Conservation (phyloP, 192 early-diverging fungal species). For the Diversispora epigaea region DNA sequence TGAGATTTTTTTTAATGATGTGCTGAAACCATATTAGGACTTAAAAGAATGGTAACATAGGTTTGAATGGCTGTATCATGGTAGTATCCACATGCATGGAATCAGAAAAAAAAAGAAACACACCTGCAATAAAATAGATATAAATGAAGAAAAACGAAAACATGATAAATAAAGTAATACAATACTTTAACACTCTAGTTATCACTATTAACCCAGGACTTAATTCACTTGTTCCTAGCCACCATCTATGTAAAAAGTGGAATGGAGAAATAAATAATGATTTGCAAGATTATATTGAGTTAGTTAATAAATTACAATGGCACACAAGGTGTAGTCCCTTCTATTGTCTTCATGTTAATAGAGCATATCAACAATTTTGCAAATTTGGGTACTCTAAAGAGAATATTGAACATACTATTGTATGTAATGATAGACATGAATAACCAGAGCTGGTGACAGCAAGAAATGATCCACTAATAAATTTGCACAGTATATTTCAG, state of each 20-base stretch:
- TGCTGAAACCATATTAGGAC: neutral
- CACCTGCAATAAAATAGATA: neutral
- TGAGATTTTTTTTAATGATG: neutral
- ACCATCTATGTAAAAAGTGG: neutral
- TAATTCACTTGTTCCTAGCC: neutral
- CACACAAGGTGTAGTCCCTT: neutral
- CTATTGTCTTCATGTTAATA: neutral
- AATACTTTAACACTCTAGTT: neutral
- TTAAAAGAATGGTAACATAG: too few species aligned
- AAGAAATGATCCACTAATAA: constrained; percentile 12
- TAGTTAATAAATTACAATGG: constrained; percentile 6
- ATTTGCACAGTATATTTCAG: neutral
- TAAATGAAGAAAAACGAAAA: constrained; percentile 5
- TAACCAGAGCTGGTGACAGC: neutral
- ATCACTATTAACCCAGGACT: constrained; percentile 13
- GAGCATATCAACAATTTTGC: neutral
- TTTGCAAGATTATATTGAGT: constrained; percentile 17
- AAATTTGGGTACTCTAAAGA: neutral
- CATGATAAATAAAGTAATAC: neutral
- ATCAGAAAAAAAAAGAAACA: constrained; percentile 6
- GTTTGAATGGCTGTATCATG: too few species aligned
- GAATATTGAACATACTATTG: neutral
- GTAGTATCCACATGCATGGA: neutral
- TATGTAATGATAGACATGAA: neutral
- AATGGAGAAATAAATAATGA: neutral